Conservation (phyloP, 2,329 filamentous ascomycete genomes). For the Arthrobotrys megalospora region DNA sequence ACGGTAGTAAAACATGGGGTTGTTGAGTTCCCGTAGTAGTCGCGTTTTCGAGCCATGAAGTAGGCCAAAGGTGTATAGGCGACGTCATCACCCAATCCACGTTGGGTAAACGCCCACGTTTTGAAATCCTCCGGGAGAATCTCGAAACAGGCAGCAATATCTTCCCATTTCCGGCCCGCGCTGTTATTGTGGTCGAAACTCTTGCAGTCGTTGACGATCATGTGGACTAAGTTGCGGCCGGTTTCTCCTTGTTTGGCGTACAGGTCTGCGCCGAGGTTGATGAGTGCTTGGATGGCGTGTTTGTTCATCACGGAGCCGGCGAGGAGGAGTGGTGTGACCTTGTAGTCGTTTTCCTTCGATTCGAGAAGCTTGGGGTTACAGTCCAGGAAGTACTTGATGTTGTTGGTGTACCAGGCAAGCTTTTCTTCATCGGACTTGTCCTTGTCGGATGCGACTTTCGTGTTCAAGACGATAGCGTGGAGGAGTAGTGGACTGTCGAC, state of each 20-base stretch:
- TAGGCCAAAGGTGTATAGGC: constrained; percentile 75
- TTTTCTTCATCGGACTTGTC: constrained; percentile 56
- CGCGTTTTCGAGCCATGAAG: constrained; percentile 71
- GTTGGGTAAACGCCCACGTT: constrained; percentile 70
- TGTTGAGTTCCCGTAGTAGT: constrained; percentile 41
- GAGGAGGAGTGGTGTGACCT: constrained; percentile 78
- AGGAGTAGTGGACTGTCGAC: constrained; percentile 61
- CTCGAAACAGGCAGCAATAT: constrained; percentile 71
- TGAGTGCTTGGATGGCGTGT: constrained; percentile 74
- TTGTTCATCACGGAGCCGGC: constrained; percentile 74
- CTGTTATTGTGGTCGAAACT: constrained; percentile 64
- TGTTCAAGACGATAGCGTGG: constrained; percentile 62
- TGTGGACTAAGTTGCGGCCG: constrained; percentile 80
- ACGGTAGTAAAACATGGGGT: constrained; percentile 68
- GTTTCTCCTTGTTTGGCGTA: constrained; percentile 73
- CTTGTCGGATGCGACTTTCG: constrained; percentile 61
- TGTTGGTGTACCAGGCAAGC: constrained; percentile 63
- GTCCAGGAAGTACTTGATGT: constrained; percentile 76
- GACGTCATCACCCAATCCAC: constrained; percentile 74
- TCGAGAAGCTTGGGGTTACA: constrained; percentile 76
- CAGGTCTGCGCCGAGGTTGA: constrained; percentile 78
- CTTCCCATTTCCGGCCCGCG: constrained; percentile 50
- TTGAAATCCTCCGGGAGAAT: constrained; percentile 74
- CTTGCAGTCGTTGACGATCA: constrained; percentile 67
- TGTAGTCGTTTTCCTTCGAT: constrained; percentile 72